A percentile compares a stretch with the other conserved stretches of the same genome.
Evolutionary conservation across 2,329 filamentous ascomycete genomes (phyloP).

Genomic region (Epicoccum sorghinum): DNA sequence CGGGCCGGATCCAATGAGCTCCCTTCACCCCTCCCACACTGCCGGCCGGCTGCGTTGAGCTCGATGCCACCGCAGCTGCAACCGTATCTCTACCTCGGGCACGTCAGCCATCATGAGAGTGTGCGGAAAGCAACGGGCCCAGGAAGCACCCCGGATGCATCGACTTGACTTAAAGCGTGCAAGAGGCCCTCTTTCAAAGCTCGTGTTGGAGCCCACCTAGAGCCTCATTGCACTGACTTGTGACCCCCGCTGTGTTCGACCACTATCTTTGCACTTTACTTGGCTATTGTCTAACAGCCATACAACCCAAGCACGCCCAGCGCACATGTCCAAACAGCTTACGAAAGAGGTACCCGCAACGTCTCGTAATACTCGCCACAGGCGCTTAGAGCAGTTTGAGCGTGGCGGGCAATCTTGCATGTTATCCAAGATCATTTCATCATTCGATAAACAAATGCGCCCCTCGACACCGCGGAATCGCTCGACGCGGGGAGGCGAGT

Average conservation of each 20-base stretch:
- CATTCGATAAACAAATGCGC: constrained; percentile 35
- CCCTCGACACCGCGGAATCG: constrained; percentile 22
- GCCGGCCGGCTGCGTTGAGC: constrained; percentile 39
- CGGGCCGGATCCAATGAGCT: constrained; percentile 39
- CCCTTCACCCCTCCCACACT: constrained; percentile 34
- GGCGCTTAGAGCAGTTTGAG: constrained; percentile 14
- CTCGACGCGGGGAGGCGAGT: constrained; percentile 31
- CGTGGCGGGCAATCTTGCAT: constrained; percentile 19
- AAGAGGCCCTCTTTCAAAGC: constrained; percentile 16
- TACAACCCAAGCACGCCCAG: constrained; percentile 26
- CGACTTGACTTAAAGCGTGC: constrained; percentile 20
- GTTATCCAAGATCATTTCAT: constrained; percentile 25
- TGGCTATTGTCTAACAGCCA: constrained; percentile 21
- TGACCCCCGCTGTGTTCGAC: constrained; percentile 11
- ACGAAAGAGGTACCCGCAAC: constrained; percentile 33
- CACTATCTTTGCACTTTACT: constrained; percentile 28
- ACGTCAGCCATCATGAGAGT: constrained; percentile 23
- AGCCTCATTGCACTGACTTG: constrained; percentile 16
- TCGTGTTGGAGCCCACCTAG: constrained; percentile 10
- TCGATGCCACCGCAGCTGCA: constrained; percentile 22
- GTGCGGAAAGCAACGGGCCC: constrained; percentile 35
- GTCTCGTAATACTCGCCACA: constrained; percentile 30
- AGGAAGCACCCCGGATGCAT: constrained; percentile 17
- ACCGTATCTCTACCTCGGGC: constrained; percentile 35
- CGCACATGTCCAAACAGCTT: constrained; percentile 29